A percentile compares a stretch with the other conserved stretches of the same genome.
These are phyloP conservation scores for Rutstroemia sp. DNA, from an alignment of 2,329 filamentous ascomycete species.

Conservation along the genomic window DNA sequence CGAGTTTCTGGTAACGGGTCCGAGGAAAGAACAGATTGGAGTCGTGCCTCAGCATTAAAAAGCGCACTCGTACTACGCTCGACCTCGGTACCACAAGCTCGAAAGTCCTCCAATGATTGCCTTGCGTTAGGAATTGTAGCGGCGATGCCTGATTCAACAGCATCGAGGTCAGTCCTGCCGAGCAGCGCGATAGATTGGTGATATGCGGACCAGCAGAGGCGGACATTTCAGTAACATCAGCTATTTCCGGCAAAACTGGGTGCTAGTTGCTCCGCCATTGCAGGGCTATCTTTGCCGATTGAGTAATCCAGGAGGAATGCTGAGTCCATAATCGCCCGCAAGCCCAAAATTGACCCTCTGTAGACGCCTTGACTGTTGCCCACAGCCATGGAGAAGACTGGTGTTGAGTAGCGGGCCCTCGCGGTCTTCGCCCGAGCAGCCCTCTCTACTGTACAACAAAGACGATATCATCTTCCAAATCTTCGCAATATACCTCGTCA, in stretches of 20 bases:
- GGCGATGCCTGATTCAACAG: background rate
- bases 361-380: background rate
- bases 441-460: too few species aligned
- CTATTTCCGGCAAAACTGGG: background rate
- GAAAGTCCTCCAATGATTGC: background rate
- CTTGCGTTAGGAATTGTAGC: background rate
- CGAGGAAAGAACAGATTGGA: background rate
- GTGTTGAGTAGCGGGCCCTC: background rate
- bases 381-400: background rate
- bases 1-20: background rate
- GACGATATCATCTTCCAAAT: too few species aligned
- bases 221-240: background rate
- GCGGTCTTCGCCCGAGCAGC: background rate
- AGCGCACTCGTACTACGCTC: background rate
- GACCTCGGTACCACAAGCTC: background rate
- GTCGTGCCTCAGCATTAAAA: background rate
- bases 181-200: background rate
- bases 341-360: background rate
- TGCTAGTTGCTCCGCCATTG: background rate
- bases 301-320: background rate
- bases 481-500: too few species aligned
- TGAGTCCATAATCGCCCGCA: background rate
- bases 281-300: background rate
- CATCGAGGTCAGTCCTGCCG: background rate
- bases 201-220: background rate